A percentile compares a stretch with the other conserved stretches of the same genome.
Conservation (phyloP, 306 rosid species). For the Styphnolobium japonicum region DNA sequence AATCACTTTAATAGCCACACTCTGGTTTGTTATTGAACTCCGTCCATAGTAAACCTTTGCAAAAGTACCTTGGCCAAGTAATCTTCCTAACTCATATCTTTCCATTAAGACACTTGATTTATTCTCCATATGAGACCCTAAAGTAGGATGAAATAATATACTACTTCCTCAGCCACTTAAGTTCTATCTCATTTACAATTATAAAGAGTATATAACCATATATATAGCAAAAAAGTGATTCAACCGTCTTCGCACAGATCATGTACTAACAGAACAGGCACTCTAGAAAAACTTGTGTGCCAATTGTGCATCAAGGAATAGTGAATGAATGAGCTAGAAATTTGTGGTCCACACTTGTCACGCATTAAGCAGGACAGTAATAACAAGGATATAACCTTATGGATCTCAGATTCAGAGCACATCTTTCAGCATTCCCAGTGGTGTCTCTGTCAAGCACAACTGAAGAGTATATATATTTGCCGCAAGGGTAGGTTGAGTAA, state of each 20-base stretch:
- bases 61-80: constrained; percentile 56
- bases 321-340: constrained; percentile 14
- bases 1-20: constrained; percentile 53
- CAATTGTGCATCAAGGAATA: constrained; percentile 28
- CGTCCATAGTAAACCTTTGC: constrained; percentile 57
- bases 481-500: not conserved
- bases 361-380: constrained; percentile 24
- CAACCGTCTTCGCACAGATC: constrained; percentile 51
- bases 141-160: constrained; percentile 13
- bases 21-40: constrained; percentile 30
- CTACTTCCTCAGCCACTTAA: constrained; percentile 13
- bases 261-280: constrained; percentile 34
- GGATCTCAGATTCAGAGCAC: constrained; percentile 45
- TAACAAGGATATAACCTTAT: constrained; percentile 26
- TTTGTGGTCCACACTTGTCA: constrained; percentile 24
- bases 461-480: constrained; percentile 2
- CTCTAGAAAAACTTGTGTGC: constrained; percentile 26
- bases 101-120: constrained; percentile 44
- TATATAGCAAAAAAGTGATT: not conserved
- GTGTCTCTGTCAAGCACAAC: constrained; percentile 25
- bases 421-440: constrained; percentile 57
- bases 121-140: constrained; percentile 41
- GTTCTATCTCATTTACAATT: constrained; percentile 9
- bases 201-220: not conserved
- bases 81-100: constrained; percentile 49